phyloP scores from a whole-genome alignment of 805 yeast species.

The Candida odintsovae region DNA sequence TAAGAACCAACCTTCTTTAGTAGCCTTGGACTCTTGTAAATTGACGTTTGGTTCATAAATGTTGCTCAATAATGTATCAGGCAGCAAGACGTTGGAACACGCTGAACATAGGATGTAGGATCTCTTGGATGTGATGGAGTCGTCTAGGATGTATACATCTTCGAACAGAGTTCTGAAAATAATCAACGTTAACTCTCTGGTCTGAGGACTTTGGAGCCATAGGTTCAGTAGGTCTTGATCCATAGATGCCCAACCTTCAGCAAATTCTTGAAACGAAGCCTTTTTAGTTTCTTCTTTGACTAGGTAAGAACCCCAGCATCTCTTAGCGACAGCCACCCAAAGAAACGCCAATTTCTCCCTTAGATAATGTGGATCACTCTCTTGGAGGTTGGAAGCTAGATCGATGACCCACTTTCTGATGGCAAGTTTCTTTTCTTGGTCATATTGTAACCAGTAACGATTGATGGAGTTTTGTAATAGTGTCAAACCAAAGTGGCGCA shows the following conservation, averaged over 20 bases:
- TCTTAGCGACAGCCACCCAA: slow-evolving; percentile 89
- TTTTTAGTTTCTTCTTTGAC: slow-evolving; percentile 26
- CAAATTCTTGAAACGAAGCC: slow-evolving; percentile 41
- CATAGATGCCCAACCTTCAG: slow-evolving; percentile 82
- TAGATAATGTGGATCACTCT: slow-evolving; percentile 80
- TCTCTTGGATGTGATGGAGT: slow-evolving; percentile 80
- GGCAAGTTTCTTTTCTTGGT: slow-evolving; percentile 53
- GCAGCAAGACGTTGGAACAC: slow-evolving; percentile 78
- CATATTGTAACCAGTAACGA: slow-evolving; percentile 46
- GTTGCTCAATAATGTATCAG: slow-evolving; percentile 54
- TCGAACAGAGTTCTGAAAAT: slow-evolving; percentile 86
- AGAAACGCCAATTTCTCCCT: slow-evolving; percentile 84
- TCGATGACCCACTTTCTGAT: slow-evolving; percentile 83
- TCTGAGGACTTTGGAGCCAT: slow-evolving; percentile 60
- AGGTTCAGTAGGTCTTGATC: slow-evolving; percentile 67
- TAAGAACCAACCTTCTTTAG: slow-evolving; percentile 79
- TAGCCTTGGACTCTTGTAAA: slow-evolving; percentile 57
- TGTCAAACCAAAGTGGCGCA: slow-evolving; percentile 87
- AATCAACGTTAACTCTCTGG: slow-evolving; percentile 72
- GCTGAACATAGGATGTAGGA: slow-evolving; percentile 72
- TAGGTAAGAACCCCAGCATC: slow-evolving; percentile 83
- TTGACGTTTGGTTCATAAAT: slow-evolving; percentile 65
- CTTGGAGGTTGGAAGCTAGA: slow-evolving; percentile 52
- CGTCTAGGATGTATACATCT: slow-evolving; percentile 88
- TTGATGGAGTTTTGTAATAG: slow-evolving; percentile 69